Evolutionary conservation across 805 yeast species (phyloP).

Genomic region (Ogataea populi-albae): DNA sequence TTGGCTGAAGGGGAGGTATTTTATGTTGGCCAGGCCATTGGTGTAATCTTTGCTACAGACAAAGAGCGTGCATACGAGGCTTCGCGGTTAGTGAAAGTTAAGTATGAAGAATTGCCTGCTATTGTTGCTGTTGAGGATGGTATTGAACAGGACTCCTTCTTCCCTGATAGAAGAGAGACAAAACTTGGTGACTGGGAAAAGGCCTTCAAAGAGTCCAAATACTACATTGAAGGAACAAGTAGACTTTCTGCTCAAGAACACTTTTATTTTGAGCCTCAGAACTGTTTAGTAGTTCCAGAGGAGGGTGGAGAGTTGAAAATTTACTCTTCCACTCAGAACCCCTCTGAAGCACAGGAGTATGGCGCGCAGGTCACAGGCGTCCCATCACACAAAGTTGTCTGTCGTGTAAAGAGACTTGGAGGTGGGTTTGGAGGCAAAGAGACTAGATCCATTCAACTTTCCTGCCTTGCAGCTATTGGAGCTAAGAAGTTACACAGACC

Average conservation of each 20-base stretch:
- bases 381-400: slow-evolving; percentile 40
- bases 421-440: slow-evolving; percentile 54
- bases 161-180: slow-evolving; percentile 33
- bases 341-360: slow-evolving; percentile 42
- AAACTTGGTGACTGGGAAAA: slow-evolving; percentile 40
- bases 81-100: slow-evolving; percentile 39
- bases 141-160: slow-evolving; percentile 38
- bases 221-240: slow-evolving; percentile 37
- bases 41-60: slow-evolving; percentile 38
- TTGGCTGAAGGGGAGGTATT: slow-evolving; percentile 42
- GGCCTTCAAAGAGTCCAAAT: slow-evolving; percentile 33
- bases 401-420: slow-evolving; percentile 42
- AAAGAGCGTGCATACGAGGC: slow-evolving; percentile 42
- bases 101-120: slow-evolving; percentile 41
- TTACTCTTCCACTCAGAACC: slow-evolving; percentile 43
- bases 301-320: slow-evolving; percentile 47
- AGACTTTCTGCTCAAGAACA: slow-evolving; percentile 49
- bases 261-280: slow-evolving; percentile 47
- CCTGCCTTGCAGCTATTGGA: slow-evolving; percentile 40
- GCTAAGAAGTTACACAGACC: slow-evolving; percentile 43
- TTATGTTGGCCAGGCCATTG: slow-evolving; percentile 44
- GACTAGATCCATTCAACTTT: slow-evolving; percentile 38
- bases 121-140: slow-evolving; percentile 44
- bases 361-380: slow-evolving; percentile 43
- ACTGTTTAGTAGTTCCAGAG: slow-evolving; percentile 42